Base-by-base conservation (phyloP, 352 stramenopile genomes). In the Phytopythium sindhum region DNA sequence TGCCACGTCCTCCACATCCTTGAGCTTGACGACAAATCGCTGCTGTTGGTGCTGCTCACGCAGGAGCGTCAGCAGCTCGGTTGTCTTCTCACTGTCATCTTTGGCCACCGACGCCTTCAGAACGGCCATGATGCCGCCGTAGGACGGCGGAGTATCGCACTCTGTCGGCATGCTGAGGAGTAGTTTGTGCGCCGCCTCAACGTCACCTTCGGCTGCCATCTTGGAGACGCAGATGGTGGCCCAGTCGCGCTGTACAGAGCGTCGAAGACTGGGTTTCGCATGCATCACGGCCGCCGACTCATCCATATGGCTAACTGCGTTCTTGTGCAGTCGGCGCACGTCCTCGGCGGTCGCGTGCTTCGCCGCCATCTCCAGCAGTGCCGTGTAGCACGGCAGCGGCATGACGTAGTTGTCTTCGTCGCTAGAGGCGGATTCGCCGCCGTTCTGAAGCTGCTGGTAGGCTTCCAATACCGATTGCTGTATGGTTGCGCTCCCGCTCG, bases 401-500 rank as follows among this genome's bases (percentile, higher is more conserved):
- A 86, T 64, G 51, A 72, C 69, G 62, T 77, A 86, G 29, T 57
- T 70, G 66, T 86, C 77, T 44, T 58, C 52, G 58, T 31, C 47
- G 60, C 68, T 51, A 23, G 51, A 58, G 44, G 54, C 41, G 57
- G 19, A 15, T 7, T 61, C 65, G 21, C 29, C 5, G 3, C 28
- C 33, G 6, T 24, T 15, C 28, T 17, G 51, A 57, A 42, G 19
- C 39, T 68, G 60, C 29, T 50, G 57, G 51, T 78, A 75, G 1
- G 61, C 68, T 35, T 72, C 28, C n/a, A 77, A 55, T 26, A 64
- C 35, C n/a, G 50, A 51, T 4, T 60, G 37, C 21, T 68, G 61
- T 26, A 51, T 65, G 31, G 26, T 57, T 0, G 54, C 10, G 39
- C n/a, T 29, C 37, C 23, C 54, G 33, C 23, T 29, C n/a, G 2